Evolutionary conservation across 768 basidiomycete genomes (phyloP).

Genomic region (Vararia minispora): DNA sequence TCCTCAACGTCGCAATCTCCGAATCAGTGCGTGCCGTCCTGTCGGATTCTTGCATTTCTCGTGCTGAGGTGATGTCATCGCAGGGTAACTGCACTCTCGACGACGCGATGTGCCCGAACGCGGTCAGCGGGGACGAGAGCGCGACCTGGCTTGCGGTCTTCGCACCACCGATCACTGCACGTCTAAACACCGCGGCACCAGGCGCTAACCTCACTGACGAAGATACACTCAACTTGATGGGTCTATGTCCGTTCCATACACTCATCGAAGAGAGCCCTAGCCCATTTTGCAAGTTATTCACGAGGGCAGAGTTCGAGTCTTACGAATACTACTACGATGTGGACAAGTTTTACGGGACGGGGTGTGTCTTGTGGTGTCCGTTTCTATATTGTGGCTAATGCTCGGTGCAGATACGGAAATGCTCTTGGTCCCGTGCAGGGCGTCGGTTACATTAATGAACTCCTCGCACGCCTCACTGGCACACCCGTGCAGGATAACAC

Average conservation of each 20-base stretch:
- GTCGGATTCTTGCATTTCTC: not conserved
- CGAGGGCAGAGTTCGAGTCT: conserved; percentile 43
- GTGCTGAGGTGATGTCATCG: not conserved
- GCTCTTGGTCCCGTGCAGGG: conserved; percentile 66
- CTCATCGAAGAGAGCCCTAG: conserved; percentile 38
- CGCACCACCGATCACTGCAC: conserved; percentile 40
- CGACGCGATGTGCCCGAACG: conserved; percentile 51
- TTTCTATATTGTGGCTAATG: not conserved
- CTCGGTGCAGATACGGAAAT: conserved; percentile 45
- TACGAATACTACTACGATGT: conserved; percentile 68
- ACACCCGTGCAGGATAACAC: conserved; percentile 55
- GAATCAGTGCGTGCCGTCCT: conserved; percentile 33
- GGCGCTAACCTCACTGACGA: conserved; percentile 44
- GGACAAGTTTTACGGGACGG: conserved; percentile 69
- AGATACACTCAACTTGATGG: conserved; percentile 53
- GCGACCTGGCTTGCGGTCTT: conserved; percentile 46
- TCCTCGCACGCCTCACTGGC: conserved; percentile 69
- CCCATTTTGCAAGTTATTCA: conserved; percentile 69
- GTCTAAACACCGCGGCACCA: conserved; percentile 50
- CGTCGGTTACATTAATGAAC: conserved; percentile 81
- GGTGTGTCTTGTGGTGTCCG: conserved; percentile 28
- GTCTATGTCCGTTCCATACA: conserved; percentile 77
- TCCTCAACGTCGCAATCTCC: conserved; percentile 43
- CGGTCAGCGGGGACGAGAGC: conserved; percentile 30
- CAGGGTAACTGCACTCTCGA: conserved; percentile 56